Evolutionary conservation across 2,329 filamentous ascomycete genomes (phyloP).

Genomic region (Claviceps sorghi): DNA sequence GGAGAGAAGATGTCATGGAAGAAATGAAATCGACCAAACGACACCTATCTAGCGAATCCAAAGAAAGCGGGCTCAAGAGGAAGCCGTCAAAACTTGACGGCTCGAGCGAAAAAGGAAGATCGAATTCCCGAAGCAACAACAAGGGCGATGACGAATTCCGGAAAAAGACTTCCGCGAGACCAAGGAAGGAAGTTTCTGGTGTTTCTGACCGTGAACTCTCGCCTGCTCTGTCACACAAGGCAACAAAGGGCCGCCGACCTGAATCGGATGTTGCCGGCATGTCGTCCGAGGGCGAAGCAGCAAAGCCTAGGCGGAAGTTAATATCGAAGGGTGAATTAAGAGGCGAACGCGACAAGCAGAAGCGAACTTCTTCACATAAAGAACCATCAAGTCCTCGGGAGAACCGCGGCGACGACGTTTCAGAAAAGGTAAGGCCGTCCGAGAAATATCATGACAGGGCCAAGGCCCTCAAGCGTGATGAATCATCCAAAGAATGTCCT

Average conservation of each 20-base stretch:
- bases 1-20: conserved; percentile 30
- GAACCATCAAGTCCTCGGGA: conserved; percentile 41
- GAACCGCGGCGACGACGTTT: conserved; percentile 29
- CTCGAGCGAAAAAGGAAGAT: conserved; percentile 34
- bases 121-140: conserved; percentile 24
- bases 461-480: conserved; percentile 46
- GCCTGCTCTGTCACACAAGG: conserved; percentile 31
- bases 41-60: conserved; percentile 33
- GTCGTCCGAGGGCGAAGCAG: conserved; percentile 42
- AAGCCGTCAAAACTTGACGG: conserved; percentile 27
- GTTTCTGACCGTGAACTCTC: conserved; percentile 40
- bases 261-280: conserved; percentile 38
- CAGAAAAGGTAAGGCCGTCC: conserved; percentile 32
- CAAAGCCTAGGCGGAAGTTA: conserved; percentile 47
- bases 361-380: conserved; percentile 30
- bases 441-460: conserved; percentile 46
- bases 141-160: conserved; percentile 33
- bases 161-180: conserved; percentile 38
- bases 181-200: conserved; percentile 39
- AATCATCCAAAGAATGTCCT: conserved; percentile 37
- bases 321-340: conserved; percentile 49
- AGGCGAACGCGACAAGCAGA: conserved; percentile 42
- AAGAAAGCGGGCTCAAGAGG: conserved; percentile 30
- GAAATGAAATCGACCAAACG: conserved; percentile 30
- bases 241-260: conserved; percentile 34